A percentile compares a stretch with the other conserved stretches of the same genome.
Conservation (phyloP, 257 asterid genomes). For the Avicennia marina region DNA sequence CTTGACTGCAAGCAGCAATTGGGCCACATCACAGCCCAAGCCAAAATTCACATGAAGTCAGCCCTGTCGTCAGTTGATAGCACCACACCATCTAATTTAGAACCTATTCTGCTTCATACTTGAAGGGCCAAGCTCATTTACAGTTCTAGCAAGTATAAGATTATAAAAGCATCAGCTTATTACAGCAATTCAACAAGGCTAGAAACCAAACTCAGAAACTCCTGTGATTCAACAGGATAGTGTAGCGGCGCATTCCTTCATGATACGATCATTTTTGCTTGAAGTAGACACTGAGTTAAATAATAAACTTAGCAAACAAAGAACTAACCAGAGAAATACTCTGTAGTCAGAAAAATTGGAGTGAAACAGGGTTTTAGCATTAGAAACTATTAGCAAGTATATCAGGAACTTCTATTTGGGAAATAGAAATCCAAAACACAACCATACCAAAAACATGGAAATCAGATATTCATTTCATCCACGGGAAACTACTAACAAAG, state of each 20-base stretch:
- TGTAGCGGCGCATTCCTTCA: no score
- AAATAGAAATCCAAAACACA: neutral
- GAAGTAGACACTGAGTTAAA: neutral
- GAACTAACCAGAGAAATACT: neutral
- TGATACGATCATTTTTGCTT: neutral
- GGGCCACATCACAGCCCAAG: neutral
- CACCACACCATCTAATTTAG: neutral
- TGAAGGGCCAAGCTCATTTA: no score
- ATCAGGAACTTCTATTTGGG: neutral
- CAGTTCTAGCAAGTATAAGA: neutral
- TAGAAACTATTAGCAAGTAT: neutral
- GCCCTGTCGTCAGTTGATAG: neutral
- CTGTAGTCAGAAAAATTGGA: neutral
- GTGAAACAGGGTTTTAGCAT: neutral
- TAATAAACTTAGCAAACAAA: no score
- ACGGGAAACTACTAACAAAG: neutral
- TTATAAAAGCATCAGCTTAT: constrained; percentile 2
- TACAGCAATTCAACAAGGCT: neutral
- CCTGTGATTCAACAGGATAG: no score
- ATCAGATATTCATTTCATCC: neutral
- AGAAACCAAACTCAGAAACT: neutral
- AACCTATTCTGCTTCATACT: neutral
- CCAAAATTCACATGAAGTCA: neutral
- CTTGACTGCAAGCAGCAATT: neutral
- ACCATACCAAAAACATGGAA: neutral